These are phyloP conservation scores for Tuber calosporum DNA, from an alignment of 495 filamentous ascomycete genomes.

Conservation along the genomic window DNA sequence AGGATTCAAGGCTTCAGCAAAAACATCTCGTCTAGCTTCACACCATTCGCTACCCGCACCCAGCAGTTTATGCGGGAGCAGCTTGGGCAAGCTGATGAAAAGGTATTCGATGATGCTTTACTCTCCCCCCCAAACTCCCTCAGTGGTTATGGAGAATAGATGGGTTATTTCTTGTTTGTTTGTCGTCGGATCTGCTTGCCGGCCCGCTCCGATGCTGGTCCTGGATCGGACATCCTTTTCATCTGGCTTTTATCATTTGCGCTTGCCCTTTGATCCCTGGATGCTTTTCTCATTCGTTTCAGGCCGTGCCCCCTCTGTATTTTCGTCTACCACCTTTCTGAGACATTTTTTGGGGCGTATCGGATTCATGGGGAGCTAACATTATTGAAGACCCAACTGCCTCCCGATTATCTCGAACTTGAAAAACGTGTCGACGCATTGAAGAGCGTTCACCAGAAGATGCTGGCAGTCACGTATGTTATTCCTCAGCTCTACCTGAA, in stretches of 20 bases:
- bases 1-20: constrained; percentile 53
- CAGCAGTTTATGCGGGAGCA: constrained; percentile 97
- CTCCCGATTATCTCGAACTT: constrained; percentile 93
- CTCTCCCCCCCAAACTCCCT: constrained; percentile 11
- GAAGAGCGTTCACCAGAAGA: constrained; percentile 93
- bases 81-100: constrained; percentile 89
- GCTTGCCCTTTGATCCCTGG: neutral
- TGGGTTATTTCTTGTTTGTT: neutral
- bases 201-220: constrained; percentile 16
- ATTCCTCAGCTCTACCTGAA: constrained; percentile 10
- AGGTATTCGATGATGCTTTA: constrained; percentile 48
- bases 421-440: constrained; percentile 98
- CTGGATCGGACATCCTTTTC: neutral
- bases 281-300: neutral
- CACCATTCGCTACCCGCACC: constrained; percentile 85
- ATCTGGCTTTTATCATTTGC: neutral
- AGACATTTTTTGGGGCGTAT: constrained; percentile 11
- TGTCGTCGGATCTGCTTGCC: constrained; percentile 15
- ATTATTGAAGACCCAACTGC: constrained; percentile 71
- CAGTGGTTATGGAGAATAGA: neutral
- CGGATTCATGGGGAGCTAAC: constrained; percentile 39
- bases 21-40: constrained; percentile 67
- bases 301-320: neutral
- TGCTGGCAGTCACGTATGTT: constrained; percentile 89
- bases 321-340: neutral